These are phyloP conservation scores for Combretum micranthum DNA, from an alignment of 345 rosid genomes.

Conservation along the genomic window DNA sequence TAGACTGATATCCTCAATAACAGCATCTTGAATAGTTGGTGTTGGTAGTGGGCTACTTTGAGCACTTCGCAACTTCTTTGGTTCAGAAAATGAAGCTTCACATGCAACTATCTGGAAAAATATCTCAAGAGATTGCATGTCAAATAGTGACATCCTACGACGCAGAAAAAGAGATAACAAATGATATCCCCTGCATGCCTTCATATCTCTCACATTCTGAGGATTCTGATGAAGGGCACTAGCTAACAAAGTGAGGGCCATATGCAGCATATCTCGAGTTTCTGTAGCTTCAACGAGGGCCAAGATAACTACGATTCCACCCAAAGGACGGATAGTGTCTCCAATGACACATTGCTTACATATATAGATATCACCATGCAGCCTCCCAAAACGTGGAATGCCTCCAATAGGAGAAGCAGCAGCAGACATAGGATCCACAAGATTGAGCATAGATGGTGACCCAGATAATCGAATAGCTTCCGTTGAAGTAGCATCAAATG, in stretches of 20 bases:
- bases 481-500: too few relatives aligned
- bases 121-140: conserved; percentile 91
- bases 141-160: conserved; percentile 77
- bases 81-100: conserved; percentile 96
- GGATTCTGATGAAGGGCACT: conserved; percentile 94
- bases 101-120: conserved; percentile 98
- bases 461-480: too few relatives aligned
- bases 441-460: conserved; percentile 86
- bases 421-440: conserved; percentile 95
- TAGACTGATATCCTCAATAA: conserved; percentile 74
- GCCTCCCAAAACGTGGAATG: conserved; percentile 95
- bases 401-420: conserved; percentile 99
- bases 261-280: conserved; percentile 93
- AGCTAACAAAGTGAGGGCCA: conserved; percentile 85
- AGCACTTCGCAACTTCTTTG: conserved; percentile 53
- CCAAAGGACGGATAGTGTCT: too few relatives aligned
- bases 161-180: conserved; percentile 90
- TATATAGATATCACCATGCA: too few relatives aligned
- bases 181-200: conserved; percentile 94
- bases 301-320: too few relatives aligned
- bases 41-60: conserved; percentile 38
- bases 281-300: too few relatives aligned
- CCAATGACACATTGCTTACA: too few relatives aligned
- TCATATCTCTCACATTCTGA: conserved; percentile 93
- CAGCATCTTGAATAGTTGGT: conserved; percentile 47